Percentiles rank a stretch among this genome's conserved stretches.
phyloP scores from a whole-genome alignment of 1,284 basidiomycete genomes.

The Fomitopsis pinicola region DNA sequence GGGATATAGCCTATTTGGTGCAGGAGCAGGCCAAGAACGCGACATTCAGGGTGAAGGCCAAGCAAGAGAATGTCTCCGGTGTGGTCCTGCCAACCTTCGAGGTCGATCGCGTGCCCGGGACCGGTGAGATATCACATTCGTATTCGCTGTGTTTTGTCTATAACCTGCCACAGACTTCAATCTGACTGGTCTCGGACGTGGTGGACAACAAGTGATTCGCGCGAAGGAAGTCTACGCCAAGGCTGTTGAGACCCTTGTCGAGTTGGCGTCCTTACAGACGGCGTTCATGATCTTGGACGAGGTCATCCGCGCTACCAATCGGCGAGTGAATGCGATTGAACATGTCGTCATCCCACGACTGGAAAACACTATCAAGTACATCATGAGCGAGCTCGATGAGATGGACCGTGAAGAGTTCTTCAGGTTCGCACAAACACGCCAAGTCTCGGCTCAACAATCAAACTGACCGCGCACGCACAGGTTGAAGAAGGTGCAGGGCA shows the following conservation, averaged over 20 bases:
- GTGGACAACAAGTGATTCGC: constrained; percentile 94
- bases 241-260: constrained; percentile 94
- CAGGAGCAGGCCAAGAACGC: constrained; percentile 91
- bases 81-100: constrained; percentile 97
- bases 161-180: constrained; percentile 75
- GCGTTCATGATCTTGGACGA: constrained; percentile 99
- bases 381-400: constrained; percentile 92
- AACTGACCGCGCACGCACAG: constrained; percentile 31
- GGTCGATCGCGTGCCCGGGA: constrained; percentile 78
- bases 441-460: constrained; percentile 7
- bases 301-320: constrained; percentile 97
- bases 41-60: constrained; percentile 89
- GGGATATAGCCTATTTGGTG: constrained; percentile 95
- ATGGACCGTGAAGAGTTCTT: constrained; percentile 99
- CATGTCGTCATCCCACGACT: constrained; percentile 95
- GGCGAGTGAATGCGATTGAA: constrained; percentile 98
- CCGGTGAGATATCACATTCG: constrained; percentile 47
- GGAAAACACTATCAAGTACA: constrained; percentile 97
- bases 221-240: constrained; percentile 96
- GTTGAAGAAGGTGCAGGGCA: constrained; percentile 94
- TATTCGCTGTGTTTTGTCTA: neutral
- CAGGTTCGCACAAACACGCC: constrained; percentile 42
- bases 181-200: constrained; percentile 94
- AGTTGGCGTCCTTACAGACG: constrained; percentile 94
- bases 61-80: constrained; percentile 98